Base-by-base conservation (phyloP, 73 alveolate species). In the Paramecium octaurelia region DNA sequence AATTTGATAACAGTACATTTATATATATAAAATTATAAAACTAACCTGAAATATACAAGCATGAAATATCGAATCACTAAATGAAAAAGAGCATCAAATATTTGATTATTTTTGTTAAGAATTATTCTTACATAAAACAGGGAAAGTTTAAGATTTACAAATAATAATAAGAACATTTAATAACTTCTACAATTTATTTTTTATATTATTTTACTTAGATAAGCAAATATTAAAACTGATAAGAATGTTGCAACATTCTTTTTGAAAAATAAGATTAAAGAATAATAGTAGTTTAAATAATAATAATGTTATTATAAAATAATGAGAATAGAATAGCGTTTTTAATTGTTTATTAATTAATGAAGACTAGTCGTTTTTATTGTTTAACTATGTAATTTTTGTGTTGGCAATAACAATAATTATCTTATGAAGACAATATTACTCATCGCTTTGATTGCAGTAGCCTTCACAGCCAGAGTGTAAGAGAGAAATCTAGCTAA, bases 401-500 rank as follows among this genome's bases (percentile, higher is more conserved):
- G 84, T 4, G 4, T 31, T 64, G 84, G 7, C 23, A 34, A 9
- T 64, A 31, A 31, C 50, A 64, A 31, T 31, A 31, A 64, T 64
- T 44, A 80, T 31, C n/a, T 80, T 44, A 80, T 80, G 91, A 80
- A 46, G 57, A 27, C 76, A 21, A 27, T 80, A 23, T 43, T 80
- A 14, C 50, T 80, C 20, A 44, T 80, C 21, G 91, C 91, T 21
- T 46, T 80, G 43, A 46, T 80, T 44, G 91, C 91, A 42, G 43
- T 40, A 27, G 91, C 91, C 29, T 80, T 80, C 48, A 80, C 91
- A 31, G 76, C 57, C 57, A 80, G 75, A 80, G 91, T 80, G 14
- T 16, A 80, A 20, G 91, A 80, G 91, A 80, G 91, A 80, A 80
- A 44, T 46, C 44, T 80, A 9, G 91, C 91, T 27, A 80, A 80